These are phyloP conservation scores for Herpetomonas samuelpessoai DNA, from an alignment of 208 protist species.

Conservation along the genomic window DNA sequence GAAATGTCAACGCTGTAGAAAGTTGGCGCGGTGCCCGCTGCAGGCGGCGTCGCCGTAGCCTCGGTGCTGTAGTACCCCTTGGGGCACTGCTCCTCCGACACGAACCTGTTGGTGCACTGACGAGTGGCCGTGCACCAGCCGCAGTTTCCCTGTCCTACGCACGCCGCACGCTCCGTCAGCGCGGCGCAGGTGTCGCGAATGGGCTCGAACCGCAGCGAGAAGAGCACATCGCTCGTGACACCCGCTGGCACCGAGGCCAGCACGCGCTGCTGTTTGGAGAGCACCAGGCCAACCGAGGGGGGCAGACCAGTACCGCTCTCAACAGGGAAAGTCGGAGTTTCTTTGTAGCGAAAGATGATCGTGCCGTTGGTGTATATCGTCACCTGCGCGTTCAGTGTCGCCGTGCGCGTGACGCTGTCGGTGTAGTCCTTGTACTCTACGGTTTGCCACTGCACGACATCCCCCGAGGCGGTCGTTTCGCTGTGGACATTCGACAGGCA, in stretches of 20 bases:
- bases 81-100: neutral
- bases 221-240: too few relatives aligned
- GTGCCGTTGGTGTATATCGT: slow-evolving; percentile 22
- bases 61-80: neutral
- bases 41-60: too few relatives aligned
- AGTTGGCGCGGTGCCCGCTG: too few relatives aligned
- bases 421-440: neutral
- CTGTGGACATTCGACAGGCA: neutral
- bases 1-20: neutral
- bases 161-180: neutral
- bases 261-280: neutral
- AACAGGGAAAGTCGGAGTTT: neutral
- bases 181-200: neutral
- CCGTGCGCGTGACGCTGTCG: neutral
- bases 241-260: neutral
- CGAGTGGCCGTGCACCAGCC: neutral
- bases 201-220: neutral
- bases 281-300: neutral
- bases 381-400: slow-evolving; percentile 23
- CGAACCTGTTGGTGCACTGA: neutral
- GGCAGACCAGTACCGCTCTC: neutral
- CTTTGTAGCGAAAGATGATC: slow-evolving; percentile 30
- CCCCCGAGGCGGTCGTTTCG: neutral
- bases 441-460: neutral
- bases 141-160: neutral